A percentile compares a stretch with the other conserved stretches of the same genome.
Evolutionary conservation across 352 stramenopile species (phyloP).

Genomic region (Globisporangium perplexum): DNA sequence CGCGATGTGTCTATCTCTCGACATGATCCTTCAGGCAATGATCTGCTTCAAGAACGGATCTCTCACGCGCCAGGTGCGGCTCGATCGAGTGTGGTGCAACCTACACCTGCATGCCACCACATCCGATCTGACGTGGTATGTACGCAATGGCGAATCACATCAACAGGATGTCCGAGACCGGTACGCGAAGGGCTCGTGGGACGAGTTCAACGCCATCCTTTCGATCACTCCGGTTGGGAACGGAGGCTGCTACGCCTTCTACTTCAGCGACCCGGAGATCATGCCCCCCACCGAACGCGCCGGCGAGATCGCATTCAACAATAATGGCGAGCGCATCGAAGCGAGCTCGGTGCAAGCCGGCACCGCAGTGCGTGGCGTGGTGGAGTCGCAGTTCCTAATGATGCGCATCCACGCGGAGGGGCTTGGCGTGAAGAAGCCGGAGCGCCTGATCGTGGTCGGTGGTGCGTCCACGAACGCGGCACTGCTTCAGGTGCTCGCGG

Average conservation of each 20-base stretch:
- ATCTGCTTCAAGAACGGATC: constrained; percentile 86
- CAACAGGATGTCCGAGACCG: constrained; percentile 38
- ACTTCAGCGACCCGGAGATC: constrained; percentile 64
- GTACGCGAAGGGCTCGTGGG: constrained; percentile 34
- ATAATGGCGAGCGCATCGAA: constrained; percentile 7
- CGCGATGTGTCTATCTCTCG: not conserved
- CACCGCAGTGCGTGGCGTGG: constrained; percentile 47
- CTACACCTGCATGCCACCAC: not conserved
- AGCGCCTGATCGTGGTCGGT: constrained; percentile 60
- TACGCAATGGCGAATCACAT: not conserved
- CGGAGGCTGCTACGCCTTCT: constrained; percentile 43
- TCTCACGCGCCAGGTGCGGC: constrained; percentile 50
- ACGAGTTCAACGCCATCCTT: constrained; percentile 50
- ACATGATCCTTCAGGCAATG: constrained; percentile 61
- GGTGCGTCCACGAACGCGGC: constrained; percentile 48
- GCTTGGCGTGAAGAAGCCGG: constrained; percentile 39
- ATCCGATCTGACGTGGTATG: not conserved
- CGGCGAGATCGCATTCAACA: constrained; percentile 36
- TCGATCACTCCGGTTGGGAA: constrained; percentile 34
- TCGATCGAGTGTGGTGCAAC: not conserved
- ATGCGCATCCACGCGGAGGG: constrained; percentile 46
- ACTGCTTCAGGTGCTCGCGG: constrained; percentile 54
- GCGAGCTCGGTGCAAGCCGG: constrained; percentile 11
- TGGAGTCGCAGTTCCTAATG: constrained; percentile 62
- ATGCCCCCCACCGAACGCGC: constrained; percentile 40